phyloP scores from a whole-genome alignment of 345 rosid genomes.

The Melaleuca quinquenervia region DNA sequence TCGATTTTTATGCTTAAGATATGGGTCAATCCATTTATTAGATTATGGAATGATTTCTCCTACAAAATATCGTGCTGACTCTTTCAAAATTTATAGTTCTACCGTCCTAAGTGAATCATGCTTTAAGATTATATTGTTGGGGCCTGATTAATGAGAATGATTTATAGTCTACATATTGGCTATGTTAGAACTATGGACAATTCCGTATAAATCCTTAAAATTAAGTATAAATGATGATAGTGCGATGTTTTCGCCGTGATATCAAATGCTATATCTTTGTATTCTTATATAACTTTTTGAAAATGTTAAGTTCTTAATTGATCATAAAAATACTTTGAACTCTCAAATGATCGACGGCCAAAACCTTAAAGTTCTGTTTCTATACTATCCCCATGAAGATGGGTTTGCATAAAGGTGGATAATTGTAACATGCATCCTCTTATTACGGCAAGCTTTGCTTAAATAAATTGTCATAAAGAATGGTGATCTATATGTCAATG shows the following conservation, averaged over 20 bases:
- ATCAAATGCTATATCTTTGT: background rate
- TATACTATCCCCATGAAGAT: background rate
- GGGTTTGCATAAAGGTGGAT: background rate
- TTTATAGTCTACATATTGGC: background rate
- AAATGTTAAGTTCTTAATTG: background rate
- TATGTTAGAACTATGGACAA: background rate
- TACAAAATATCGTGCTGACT: background rate
- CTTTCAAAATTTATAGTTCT: background rate
- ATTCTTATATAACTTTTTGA: background rate
- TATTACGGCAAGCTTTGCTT: background rate
- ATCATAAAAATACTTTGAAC: background rate
- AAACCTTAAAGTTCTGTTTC: background rate
- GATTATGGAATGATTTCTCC: background rate
- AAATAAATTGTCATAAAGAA: background rate
- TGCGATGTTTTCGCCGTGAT: background rate
- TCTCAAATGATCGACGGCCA: background rate
- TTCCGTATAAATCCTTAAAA: background rate
- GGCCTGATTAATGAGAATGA: background rate
- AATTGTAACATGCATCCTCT: background rate
- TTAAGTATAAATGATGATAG: background rate
- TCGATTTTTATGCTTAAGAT: rapidly evolving
- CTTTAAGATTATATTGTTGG: background rate
- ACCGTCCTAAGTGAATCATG: background rate
- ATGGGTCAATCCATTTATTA: background rate
- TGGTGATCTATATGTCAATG: background rate